These are phyloP conservation scores for Fusarium sp. DNA, from an alignment of 2,329 filamentous ascomycete species.

Conservation along the genomic window DNA sequence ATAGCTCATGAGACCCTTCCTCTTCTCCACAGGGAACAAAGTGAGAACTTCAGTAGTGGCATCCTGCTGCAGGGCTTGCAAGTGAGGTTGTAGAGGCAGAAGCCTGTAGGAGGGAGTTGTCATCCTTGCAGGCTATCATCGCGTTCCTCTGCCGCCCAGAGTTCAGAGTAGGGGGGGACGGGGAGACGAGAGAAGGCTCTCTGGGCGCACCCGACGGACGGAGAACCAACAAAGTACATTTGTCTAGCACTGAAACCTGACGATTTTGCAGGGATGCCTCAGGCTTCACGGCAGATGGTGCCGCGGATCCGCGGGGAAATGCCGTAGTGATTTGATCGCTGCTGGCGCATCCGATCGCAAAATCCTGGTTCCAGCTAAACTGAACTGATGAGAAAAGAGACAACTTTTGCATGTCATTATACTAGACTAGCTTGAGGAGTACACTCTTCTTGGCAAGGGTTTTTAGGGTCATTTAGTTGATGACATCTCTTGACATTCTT, in stretches of 20 bases:
- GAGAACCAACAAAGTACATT: conserved; percentile 14
- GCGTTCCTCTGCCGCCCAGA: conserved; percentile 23
- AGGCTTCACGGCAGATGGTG: conserved; percentile 38
- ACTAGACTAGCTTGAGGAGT: conserved; percentile 19
- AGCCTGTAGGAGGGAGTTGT: conserved; percentile 40
- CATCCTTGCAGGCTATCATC: conserved; percentile 36
- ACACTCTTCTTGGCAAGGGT: conserved; percentile 27
- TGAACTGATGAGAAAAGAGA: conserved; percentile 29
- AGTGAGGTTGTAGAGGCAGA: conserved; percentile 34
- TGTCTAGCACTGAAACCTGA: conserved; percentile 25
- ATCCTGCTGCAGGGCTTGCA: conserved; percentile 40
- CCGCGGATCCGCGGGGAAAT: conserved; percentile 25
- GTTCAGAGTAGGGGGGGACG: not conserved
- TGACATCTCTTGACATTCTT: not conserved
- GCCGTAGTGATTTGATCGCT: conserved; percentile 30
- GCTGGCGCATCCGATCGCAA: conserved; percentile 21
- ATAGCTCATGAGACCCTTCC: conserved; percentile 39
- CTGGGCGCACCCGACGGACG: conserved; percentile 3
- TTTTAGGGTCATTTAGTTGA: not conserved
- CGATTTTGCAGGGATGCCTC: conserved; percentile 33
- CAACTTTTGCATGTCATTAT: conserved; percentile 21
- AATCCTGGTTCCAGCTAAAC: conserved; percentile 4
- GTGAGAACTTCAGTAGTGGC: conserved; percentile 41
- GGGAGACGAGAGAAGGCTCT: conserved; percentile 9
- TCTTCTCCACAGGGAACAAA: conserved; percentile 39